Evolutionary conservation across 768 basidiomycete genomes (phyloP), one percentile per base, ranked within the genome.

Genomic region (Mycena filopes): DNA sequence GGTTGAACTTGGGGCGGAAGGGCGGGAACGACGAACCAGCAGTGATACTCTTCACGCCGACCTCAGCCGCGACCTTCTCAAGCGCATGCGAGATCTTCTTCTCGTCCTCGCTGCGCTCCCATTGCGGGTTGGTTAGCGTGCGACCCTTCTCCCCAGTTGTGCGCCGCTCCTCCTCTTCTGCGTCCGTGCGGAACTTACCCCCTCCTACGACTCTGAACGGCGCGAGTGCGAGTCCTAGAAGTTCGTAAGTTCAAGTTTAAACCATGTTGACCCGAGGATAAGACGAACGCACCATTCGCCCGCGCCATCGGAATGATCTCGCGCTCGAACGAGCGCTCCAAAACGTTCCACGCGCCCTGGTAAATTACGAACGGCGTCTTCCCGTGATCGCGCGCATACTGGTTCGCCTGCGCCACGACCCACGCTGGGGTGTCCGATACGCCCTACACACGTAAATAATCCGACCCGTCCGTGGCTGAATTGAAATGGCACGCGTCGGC

Each of bases 341-440:
- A 68, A 29, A 76, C 68, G 58, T 73, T 76, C 78, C 78, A 79
- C 16, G 48, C 54, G 10, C 80, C 83, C 65, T 80, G 82, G 67
- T 83, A 84, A 21, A 85, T 75, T 29, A 77, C 78, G 61, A 85
- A 85, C 3, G 79, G 83, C 0, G 80, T 73, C 58, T 80, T 76
- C 0, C 78, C 82, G 40, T 83, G 79, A 50, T 73, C 73, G 8
- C 76, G 69, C 13, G 82, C 81, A 45, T 82, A 83, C 55, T 80
- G 77, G 70, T 84, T 83, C 2, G 77, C 78, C 25, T 74, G 68
- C 2, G 78, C 2, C 0, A 64, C 55, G 2, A 64, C 48, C 56
- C 63, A 64, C 3, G 63, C 63, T 4, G 63, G 63, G 7, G 74
- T 70, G 31, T 79, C 74, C 31, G 72, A 72, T n/a, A 73, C 55